Conservation (phyloP, 2,329 filamentous ascomycete genomes). For the Ceratocystis variospora region DNA sequence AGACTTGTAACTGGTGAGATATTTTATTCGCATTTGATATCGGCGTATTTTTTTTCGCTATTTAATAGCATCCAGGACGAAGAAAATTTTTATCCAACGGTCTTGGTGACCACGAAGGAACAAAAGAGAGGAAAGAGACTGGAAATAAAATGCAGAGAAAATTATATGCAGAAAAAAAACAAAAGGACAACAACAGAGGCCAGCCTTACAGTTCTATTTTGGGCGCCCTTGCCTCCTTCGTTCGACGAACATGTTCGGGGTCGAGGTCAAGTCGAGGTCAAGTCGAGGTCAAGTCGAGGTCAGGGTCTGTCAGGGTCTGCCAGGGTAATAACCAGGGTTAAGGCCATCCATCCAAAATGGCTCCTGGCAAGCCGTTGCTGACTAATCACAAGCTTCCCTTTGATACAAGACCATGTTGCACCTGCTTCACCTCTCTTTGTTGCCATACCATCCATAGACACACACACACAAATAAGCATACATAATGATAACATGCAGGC, state of each 20-base stretch:
- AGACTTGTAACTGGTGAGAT: slow-evolving; percentile 3
- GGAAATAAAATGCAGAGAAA: neutral
- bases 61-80: neutral
- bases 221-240: neutral
- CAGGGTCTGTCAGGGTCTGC: neutral
- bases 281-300: neutral
- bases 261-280: neutral
- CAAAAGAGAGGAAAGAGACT: neutral
- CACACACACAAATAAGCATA: neutral
- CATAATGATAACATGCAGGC: neutral
- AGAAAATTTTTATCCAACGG: neutral
- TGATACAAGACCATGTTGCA: neutral
- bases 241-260: neutral
- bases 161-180: neutral
- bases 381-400: neutral
- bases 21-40: slow-evolving; percentile 4
- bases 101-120: neutral
- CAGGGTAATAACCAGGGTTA: neutral
- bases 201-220: neutral
- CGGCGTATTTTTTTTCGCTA: neutral
- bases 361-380: neutral
- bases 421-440: neutral
- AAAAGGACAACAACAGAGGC: neutral
- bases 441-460: neutral
- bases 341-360: neutral